Base-by-base conservation (phyloP, 805 yeast species). In the Saturnispora zaruensis region DNA sequence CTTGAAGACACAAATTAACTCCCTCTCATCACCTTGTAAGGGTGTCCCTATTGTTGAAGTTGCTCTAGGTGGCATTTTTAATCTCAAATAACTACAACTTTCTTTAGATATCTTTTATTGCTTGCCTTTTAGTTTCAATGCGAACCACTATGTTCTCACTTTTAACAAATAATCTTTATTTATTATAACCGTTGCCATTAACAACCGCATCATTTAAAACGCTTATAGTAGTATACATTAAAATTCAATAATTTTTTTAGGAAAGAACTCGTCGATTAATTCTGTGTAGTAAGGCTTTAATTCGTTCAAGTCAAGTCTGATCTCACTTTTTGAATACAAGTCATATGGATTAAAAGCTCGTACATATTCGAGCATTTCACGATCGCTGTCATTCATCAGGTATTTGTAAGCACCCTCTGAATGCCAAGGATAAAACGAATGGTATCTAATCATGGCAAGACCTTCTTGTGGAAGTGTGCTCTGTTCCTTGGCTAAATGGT, bases 361-460 rank as follows among this genome's bases (percentile, higher is more conserved):
- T 16, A 82, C 88, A 7, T 83, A 85, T 50, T 72, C 71, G 44
- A 82, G 65, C 79, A 81, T 77, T 59, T 76, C 72, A 46, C 69
- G 63, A 57, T 82, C 89, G 49, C 78, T 76, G 7, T 75, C 78
- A 57, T 77, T 75, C 88, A 82, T 82, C 49, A 82, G 66, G 57
- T 81, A 77, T 38, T 66, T 67, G 63, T 82, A 82, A 1, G 86
- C 86, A 46, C 76, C 74, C 58, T 82, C 87, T 52, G 82, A 77
- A 60, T 82, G 89, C 82, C 87, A 81, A 1, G 89, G 89, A 60
- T 82, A 82, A 55, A 82, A 82, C 1, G 87, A 81, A 62, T 82
- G 89, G 60, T 82, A 82, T 52, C 89, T 64, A 44, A 82, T 82
- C 86, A 82, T 82, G 1, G 88, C 87, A 48, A 82, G 66, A 0